Base-by-base conservation (phyloP, 495 filamentous ascomycete species). In the Aspergillus taichungensis region DNA sequence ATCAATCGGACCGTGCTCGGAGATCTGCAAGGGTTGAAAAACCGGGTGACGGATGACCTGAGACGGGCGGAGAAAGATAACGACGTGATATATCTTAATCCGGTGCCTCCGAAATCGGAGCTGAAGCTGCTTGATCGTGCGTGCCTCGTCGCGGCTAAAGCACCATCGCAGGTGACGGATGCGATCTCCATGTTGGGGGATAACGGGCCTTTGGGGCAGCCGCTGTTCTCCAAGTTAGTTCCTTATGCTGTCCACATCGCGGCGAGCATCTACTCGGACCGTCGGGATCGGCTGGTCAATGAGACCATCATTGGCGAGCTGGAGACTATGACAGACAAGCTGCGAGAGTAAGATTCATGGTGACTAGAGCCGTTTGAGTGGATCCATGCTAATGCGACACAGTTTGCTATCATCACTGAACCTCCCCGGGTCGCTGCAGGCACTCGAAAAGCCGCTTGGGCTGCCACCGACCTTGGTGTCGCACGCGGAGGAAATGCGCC, bases 51-150 rank as follows among this genome's bases (percentile, higher is more conserved):
- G 36, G 89, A 95, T 48, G 88, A 94, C 52, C 56, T 98, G 46
- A 95, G 94, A 62, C 71, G 90, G 39, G 90, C 92, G 0, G 92
- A 97, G 62, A 94, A 88, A 61, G 92, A 98, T 55, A 98, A 98
- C 51, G 88, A 98, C 63, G 64, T 94, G 38, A 95, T 98, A 12
- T 98, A 97, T 60, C 69, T 96, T 4, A 78, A 75, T 42, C 74
- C 84, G 1, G 88, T 96, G 1, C 89, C 92, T 7, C 80, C 87
- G 5, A 95, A 95, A 59, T 80, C 88, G 7, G 89, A 94, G 56
- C 75, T 98, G 27, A 87, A 84, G 59, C 79, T 80, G 1, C 77
- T 98, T 4, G 87, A 88, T 40, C 78, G 92, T 42, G 91, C 88
- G 0, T 81, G 79, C 42, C 96, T 98, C 92, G 92, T 94, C 8